Evolutionary conservation across 1,284 basidiomycete genomes (phyloP).

Genomic region (Melampsora occidentalis): DNA sequence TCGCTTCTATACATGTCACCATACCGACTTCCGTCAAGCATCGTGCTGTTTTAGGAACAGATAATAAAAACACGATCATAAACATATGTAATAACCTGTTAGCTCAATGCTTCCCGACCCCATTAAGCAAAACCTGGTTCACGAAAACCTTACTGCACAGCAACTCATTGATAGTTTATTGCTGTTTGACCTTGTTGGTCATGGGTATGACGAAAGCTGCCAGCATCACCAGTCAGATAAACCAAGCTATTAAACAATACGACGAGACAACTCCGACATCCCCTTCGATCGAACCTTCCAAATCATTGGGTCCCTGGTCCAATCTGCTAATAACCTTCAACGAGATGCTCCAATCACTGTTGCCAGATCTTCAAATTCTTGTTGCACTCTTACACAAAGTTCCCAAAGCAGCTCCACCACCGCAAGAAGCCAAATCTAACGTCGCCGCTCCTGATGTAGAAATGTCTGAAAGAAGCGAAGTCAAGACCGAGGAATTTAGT

Average conservation of each 20-base stretch:
- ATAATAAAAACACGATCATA: slow-evolving; percentile 10
- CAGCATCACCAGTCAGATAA: slow-evolving; percentile 13
- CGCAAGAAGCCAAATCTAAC: not conserved
- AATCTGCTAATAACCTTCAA: slow-evolving; percentile 21
- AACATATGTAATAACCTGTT: slow-evolving; percentile 31
- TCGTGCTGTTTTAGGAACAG: not conserved
- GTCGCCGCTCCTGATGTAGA: not conserved
- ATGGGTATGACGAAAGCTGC: slow-evolving; percentile 39
- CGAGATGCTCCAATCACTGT: slow-evolving; percentile 20
- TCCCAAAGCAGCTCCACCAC: slow-evolving; percentile 1
- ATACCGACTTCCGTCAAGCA: not conserved
- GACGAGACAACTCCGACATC: not conserved
- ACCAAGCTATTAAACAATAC: slow-evolving; percentile 1
- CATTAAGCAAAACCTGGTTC: slow-evolving; percentile 36
- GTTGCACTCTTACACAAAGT: slow-evolving; percentile 29
- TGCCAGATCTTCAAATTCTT: slow-evolving; percentile 40
- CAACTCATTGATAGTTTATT: slow-evolving; percentile 32
- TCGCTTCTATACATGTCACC: slow-evolving; percentile 22
- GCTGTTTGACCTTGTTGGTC: slow-evolving; percentile 22
- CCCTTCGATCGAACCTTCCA: not conserved
- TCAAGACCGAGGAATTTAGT: not conserved
- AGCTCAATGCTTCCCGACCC: slow-evolving; percentile 43
- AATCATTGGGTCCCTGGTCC: slow-evolving; percentile 16
- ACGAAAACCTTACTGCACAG: slow-evolving; percentile 31
- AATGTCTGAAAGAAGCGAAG: not conserved